Evolutionary conservation across 2,329 filamentous ascomycete species (phyloP).

Genomic region (Fusarium cicatricum): DNA sequence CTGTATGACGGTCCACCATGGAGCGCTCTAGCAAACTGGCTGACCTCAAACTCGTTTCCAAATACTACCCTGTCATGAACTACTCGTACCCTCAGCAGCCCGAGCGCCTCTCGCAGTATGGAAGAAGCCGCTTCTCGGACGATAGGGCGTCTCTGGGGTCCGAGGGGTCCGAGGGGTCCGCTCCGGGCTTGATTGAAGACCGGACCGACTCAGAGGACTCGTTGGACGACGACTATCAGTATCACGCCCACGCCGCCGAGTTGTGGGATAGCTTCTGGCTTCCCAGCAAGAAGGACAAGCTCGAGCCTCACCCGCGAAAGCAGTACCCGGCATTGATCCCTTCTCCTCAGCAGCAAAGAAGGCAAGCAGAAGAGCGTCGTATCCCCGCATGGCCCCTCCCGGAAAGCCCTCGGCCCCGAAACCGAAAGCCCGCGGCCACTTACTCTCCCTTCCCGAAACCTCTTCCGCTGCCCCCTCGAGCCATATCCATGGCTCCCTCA

Average conservation of each 20-base stretch:
- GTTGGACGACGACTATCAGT: slow-evolving; percentile 59
- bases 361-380: slow-evolving; percentile 37
- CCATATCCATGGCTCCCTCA: slow-evolving; percentile 36
- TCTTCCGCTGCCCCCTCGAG: slow-evolving; percentile 47
- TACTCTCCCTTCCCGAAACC: slow-evolving; percentile 56
- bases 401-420: slow-evolving; percentile 29
- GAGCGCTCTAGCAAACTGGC: slow-evolving; percentile 49
- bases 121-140: slow-evolving; percentile 36
- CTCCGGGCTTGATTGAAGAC: slow-evolving; percentile 60
- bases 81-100: slow-evolving; percentile 51
- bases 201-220: slow-evolving; percentile 60
- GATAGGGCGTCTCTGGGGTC: slow-evolving; percentile 57
- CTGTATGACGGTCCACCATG: slow-evolving; percentile 43
- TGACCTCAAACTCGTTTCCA: slow-evolving; percentile 51
- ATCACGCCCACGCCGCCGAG: slow-evolving; percentile 54
- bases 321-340: slow-evolving; percentile 46
- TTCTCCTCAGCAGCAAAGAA: slow-evolving; percentile 38
- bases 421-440: slow-evolving; percentile 41
- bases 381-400: slow-evolving; percentile 42
- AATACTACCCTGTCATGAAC: slow-evolving; percentile 52
- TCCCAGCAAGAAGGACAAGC: slow-evolving; percentile 20
- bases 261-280: slow-evolving; percentile 63
- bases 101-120: slow-evolving; percentile 31
- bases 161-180: slow-evolving; percentile 55
- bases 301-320: slow-evolving; percentile 35